Percentiles rank a stretch among this genome's conserved stretches.
phyloP scores from a whole-genome alignment of 2,329 filamentous ascomycete species.

The Aspergillus sojae region DNA sequence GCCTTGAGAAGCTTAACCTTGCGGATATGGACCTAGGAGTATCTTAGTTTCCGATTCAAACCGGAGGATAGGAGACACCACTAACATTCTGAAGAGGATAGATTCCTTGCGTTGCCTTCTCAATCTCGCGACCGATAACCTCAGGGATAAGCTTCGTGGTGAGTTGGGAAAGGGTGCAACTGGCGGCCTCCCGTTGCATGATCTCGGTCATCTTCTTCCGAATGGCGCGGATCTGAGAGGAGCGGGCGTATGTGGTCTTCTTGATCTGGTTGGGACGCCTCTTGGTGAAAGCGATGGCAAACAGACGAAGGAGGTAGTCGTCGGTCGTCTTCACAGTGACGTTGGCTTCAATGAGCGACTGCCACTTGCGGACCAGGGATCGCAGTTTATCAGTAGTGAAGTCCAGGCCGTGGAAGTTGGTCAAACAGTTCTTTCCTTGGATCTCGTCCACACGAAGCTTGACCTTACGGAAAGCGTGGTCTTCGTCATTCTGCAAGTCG shows the following conservation, averaged over 20 bases:
- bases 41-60: conserved; percentile 36
- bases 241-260: conserved; percentile 98
- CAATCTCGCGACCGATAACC: conserved; percentile 98
- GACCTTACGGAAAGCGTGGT: conserved; percentile 99
- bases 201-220: conserved; percentile 99
- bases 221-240: conserved; percentile 96
- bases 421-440: conserved; percentile 99
- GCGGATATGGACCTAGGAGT: conserved; percentile 88
- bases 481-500: conserved; percentile 99
- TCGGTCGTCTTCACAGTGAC: conserved; percentile 99
- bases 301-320: conserved; percentile 98
- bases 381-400: conserved; percentile 99
- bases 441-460: conserved; percentile 98
- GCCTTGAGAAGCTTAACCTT: conserved; percentile 99
- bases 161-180: conserved; percentile 93
- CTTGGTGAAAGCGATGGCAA: conserved; percentile 99
- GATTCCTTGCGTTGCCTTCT: conserved; percentile 99
- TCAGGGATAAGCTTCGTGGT: conserved; percentile 99
- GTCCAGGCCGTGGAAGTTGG: conserved; percentile 99
- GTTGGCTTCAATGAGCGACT: conserved; percentile 98
- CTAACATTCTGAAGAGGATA: conserved; percentile 98
- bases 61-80: conserved; percentile 1
- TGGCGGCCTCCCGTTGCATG: conserved; percentile 92
- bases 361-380: conserved; percentile 99
- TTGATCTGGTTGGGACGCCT: conserved; percentile 99